Evolutionary conservation across 441 rosid genomes (phyloP).

Genomic region (Arabidopsis hybrid): DNA sequence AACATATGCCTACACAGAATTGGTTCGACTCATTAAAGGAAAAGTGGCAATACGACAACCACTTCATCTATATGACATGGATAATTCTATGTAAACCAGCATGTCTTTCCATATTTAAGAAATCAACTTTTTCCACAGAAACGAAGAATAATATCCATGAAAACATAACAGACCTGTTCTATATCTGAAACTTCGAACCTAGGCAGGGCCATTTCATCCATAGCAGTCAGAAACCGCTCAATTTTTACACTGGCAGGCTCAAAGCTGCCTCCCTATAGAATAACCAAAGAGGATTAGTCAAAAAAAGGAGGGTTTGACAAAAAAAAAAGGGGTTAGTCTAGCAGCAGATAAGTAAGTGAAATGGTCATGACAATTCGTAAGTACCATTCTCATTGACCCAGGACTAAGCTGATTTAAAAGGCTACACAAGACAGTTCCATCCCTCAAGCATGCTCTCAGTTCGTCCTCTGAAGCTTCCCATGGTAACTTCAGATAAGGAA

Average conservation of each 20-base stretch:
- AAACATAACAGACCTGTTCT: conserved; percentile 55
- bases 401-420: conserved; percentile 62
- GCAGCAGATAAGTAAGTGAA: conserved; percentile 17
- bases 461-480: conserved; percentile 61
- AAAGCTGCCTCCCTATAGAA: conserved; percentile 49
- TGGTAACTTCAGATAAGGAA: conserved; percentile 57
- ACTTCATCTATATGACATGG: background rate
- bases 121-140: background rate
- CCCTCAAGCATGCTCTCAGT: conserved; percentile 53
- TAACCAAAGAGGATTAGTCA: conserved; percentile 45
- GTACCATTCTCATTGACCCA: conserved; percentile 58
- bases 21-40: conserved; percentile 15
- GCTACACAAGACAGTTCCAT: conserved; percentile 61
- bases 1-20: background rate
- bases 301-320: too few species aligned
- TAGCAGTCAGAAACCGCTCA: conserved; percentile 57
- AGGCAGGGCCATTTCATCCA: conserved; percentile 69
- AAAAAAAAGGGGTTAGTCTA: conserved; percentile 13
- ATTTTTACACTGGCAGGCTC: conserved; percentile 50
- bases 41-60: conserved; percentile 26
- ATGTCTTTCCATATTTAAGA: background rate
- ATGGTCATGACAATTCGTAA: conserved; percentile 12
- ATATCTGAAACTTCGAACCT: conserved; percentile 57
- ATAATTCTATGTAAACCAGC: background rate
- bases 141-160: background rate